Conservation (phyloP, 768 basidiomycete species). For the Tricholomella constricta region DNA sequence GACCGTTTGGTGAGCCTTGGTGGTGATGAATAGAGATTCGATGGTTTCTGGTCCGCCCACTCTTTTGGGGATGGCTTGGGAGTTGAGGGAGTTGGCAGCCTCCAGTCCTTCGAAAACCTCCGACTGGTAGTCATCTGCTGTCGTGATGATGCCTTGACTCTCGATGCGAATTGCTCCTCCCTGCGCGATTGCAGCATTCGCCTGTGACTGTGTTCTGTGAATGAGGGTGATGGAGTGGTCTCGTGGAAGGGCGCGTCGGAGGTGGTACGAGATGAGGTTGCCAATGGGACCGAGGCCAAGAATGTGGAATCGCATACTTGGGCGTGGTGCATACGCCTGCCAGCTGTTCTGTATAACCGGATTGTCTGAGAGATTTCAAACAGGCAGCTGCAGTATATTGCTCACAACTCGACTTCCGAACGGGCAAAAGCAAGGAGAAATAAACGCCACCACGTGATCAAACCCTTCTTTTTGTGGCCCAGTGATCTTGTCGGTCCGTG, state of each 20-base stretch:
- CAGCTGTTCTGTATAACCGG: neutral
- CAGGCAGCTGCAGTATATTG: neutral
- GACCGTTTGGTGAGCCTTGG: slow-evolving; percentile 73
- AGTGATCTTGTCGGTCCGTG: neutral
- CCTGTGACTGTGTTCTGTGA: slow-evolving; percentile 51
- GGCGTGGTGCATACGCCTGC: slow-evolving; percentile 1
- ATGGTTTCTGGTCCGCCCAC: slow-evolving; percentile 41
- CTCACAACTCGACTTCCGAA: neutral
- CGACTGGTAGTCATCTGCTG: slow-evolving; percentile 47
- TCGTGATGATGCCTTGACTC: slow-evolving; percentile 43
- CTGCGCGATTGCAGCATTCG: slow-evolving; percentile 31
- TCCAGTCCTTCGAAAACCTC: slow-evolving; percentile 43
- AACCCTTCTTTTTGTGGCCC: neutral
- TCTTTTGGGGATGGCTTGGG: slow-evolving; percentile 6
- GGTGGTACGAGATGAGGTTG: slow-evolving; percentile 76
- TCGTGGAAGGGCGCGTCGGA: slow-evolving; percentile 59
- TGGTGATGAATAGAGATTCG: slow-evolving; percentile 78
- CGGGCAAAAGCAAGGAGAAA: neutral
- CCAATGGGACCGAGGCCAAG: slow-evolving; percentile 86
- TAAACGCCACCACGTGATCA: neutral
- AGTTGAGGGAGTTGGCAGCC: neutral
- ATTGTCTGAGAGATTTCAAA: neutral
- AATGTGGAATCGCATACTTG: slow-evolving; percentile 70
- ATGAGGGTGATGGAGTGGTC: slow-evolving; percentile 67
- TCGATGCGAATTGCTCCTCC: slow-evolving; percentile 50